These are phyloP conservation scores for Chaetomium sp. DNA, from an alignment of 2,329 filamentous ascomycete species.

Conservation along the genomic window DNA sequence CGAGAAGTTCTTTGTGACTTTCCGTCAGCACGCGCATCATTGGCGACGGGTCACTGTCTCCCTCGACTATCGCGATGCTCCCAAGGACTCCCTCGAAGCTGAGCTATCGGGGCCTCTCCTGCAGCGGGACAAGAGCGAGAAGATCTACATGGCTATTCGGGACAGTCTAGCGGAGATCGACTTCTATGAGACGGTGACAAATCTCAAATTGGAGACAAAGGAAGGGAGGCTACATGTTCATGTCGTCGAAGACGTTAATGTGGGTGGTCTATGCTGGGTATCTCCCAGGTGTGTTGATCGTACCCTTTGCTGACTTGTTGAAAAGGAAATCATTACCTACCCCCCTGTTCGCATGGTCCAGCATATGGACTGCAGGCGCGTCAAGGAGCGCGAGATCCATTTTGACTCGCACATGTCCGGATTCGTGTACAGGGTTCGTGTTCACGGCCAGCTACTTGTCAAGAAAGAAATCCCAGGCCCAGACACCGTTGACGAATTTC, in stretches of 20 bases:
- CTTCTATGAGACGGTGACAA: conserved; percentile 93
- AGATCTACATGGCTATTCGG: conserved; percentile 90
- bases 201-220: conserved; percentile 84
- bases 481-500: conserved; percentile 90
- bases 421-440: conserved; percentile 89
- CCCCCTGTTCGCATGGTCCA: conserved; percentile 66
- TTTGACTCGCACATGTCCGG: conserved; percentile 94
- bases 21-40: conserved; percentile 67
- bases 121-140: conserved; percentile 85
- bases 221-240: conserved; percentile 88
- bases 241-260: conserved; percentile 91
- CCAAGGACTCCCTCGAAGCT: conserved; percentile 74
- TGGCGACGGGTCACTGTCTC: conserved; percentile 92
- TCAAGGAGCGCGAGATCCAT: conserved; percentile 66
- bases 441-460: conserved; percentile 65
- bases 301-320: too few species aligned
- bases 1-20: conserved; percentile 98
- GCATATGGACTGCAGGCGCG: conserved; percentile 61
- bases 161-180: conserved; percentile 90
- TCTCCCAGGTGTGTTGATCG: too few species aligned
- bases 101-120: conserved; percentile 72
- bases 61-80: conserved; percentile 80
- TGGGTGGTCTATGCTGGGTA: conserved; percentile 31
- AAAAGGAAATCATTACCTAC: conserved; percentile 77
- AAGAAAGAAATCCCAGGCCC: conserved; percentile 98